Evolutionary conservation across 257 asterid species (phyloP).

Genomic region (Fraxinus cuspidata): DNA sequence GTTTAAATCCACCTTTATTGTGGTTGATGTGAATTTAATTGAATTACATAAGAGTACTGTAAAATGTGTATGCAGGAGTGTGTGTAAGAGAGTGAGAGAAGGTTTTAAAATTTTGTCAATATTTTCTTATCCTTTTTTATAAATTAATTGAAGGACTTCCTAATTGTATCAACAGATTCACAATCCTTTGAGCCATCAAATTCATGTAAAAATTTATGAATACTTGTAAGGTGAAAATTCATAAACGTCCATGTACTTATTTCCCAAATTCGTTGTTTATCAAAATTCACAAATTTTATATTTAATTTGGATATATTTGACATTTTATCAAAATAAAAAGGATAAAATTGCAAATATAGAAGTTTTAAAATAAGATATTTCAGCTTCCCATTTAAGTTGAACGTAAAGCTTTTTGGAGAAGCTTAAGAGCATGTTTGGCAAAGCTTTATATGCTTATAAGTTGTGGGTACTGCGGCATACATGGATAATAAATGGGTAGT

Average conservation of each 20-base stretch:
- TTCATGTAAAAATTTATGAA: too few relatives aligned
- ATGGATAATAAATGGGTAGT: neutral
- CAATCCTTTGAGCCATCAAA: neutral
- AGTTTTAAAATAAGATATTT: neutral
- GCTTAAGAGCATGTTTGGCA: neutral
- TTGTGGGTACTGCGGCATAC: neutral
- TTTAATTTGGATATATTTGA: too few relatives aligned
- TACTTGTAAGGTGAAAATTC: neutral
- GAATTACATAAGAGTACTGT: neutral
- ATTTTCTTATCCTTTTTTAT: neutral
- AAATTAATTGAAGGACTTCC: neutral
- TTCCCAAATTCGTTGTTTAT: neutral
- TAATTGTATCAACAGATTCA: neutral
- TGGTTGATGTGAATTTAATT: neutral
- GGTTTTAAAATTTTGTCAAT: too few relatives aligned
- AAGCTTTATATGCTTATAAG: too few relatives aligned
- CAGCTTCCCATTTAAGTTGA: neutral
- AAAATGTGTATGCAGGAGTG: neutral
- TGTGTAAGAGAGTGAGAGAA: neutral
- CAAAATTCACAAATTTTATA: neutral
- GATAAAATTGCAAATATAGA: neutral
- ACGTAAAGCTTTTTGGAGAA: neutral
- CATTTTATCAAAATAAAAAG: too few relatives aligned
- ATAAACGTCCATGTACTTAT: neutral
- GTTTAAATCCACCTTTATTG: neutral